These are phyloP conservation scores for Linnemannia schmuckeri DNA, from an alignment of 192 early-diverging fungal genomes.

Conservation along the genomic window DNA sequence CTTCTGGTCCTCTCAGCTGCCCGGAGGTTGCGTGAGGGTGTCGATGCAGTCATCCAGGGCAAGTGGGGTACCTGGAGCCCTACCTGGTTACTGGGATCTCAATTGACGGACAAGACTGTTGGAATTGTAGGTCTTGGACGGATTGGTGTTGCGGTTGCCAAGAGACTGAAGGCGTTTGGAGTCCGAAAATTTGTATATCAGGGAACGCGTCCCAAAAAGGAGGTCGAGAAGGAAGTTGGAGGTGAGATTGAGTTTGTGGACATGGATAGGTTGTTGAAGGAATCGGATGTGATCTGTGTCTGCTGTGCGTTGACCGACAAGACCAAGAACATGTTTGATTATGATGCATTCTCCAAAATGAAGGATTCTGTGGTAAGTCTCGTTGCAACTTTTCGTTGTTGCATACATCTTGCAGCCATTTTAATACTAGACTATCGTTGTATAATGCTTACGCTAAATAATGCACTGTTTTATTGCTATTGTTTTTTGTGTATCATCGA, in stretches of 20 bases:
- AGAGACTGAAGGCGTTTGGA: conserved; percentile 81
- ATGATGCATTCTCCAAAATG: conserved; percentile 76
- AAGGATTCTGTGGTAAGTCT: conserved; percentile 67
- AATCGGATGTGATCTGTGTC: conserved; percentile 81
- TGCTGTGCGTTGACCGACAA: conserved; percentile 80
- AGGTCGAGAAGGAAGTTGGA: conserved; percentile 57
- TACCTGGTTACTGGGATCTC: conserved; percentile 77
- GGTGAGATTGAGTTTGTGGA: conserved; percentile 66
- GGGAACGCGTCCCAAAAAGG: conserved; percentile 65
- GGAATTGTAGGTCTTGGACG: conserved; percentile 90
- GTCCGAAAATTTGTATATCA: conserved; percentile 74
- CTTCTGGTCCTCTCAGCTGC: conserved; percentile 81
- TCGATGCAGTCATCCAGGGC: conserved; percentile 40
- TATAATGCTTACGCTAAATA: conserved; percentile 27
- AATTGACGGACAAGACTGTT: conserved; percentile 82
- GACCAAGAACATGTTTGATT: conserved; percentile 80
- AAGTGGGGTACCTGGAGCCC: conserved; percentile 75
- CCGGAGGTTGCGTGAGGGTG: conserved; percentile 71
- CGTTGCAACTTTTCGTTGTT: background rate
- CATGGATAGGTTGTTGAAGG: conserved; percentile 64
- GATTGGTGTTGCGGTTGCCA: conserved; percentile 82
- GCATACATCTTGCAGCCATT: background rate
- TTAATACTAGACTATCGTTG: conserved; percentile 56
- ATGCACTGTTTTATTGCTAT: background rate
- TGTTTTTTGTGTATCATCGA: background rate